phyloP scores from a whole-genome alignment of 2,329 filamentous ascomycete genomes.

The Neonectria coccinea region DNA sequence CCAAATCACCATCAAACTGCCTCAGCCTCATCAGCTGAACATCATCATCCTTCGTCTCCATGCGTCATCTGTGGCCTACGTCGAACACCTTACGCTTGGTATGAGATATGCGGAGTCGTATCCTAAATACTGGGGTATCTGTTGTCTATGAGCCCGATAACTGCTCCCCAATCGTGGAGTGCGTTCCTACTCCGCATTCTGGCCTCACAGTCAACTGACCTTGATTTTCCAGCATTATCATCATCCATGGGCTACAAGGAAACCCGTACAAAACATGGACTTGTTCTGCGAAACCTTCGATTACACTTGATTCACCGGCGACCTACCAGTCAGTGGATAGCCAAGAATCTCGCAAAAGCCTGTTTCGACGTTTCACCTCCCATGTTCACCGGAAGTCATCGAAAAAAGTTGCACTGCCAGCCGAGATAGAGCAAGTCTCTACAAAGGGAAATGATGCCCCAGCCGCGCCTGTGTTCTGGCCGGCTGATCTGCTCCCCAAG shows the following conservation, averaged over 20 bases:
- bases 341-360: background rate
- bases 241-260: constrained; percentile 30
- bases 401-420: background rate
- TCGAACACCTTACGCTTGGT: no score
- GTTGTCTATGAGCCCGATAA: background rate
- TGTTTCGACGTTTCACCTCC: no score
- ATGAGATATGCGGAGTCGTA: background rate
- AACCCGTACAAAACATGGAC: constrained; percentile 33
- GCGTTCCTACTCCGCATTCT: background rate
- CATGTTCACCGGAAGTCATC: background rate
- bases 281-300: no score
- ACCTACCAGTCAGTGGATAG: background rate
- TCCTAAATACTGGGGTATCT: background rate
- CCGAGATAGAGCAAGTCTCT: background rate
- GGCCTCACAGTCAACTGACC: no score
- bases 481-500: constrained; percentile 18
- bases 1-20: no score
- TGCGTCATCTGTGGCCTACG: no score
- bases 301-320: background rate
- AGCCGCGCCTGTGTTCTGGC: constrained; percentile 26
- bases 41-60: no score
- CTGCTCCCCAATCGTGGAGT: background rate
- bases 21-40: no score
- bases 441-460: background rate
- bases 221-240: constrained; percentile 18